Conservation (phyloP, 345 rosid genomes). For the Rhizophora apiculata region DNA sequence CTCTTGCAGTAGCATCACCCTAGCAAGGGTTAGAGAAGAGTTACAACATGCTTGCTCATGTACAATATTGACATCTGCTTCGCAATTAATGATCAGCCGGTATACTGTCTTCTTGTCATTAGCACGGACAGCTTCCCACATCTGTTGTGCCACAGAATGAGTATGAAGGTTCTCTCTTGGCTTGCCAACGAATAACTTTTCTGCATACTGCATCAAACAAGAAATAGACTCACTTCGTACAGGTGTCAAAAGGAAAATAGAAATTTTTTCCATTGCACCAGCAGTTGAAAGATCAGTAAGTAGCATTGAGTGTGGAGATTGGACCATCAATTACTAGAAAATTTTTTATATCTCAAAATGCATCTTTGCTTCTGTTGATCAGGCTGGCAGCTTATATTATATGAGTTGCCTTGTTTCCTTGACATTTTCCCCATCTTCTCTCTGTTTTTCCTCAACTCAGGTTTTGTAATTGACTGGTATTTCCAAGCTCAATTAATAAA, state of each 20-base stretch:
- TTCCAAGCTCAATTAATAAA: too few species aligned
- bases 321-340: too few species aligned
- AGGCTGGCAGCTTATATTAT: too few species aligned
- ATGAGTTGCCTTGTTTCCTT: too few species aligned
- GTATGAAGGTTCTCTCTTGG: slow-evolving; percentile 54
- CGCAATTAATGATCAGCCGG: slow-evolving; percentile 69
- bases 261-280: neutral
- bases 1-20: slow-evolving; percentile 78
- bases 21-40: slow-evolving; percentile 80
- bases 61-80: slow-evolving; percentile 63
- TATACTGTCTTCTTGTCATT: slow-evolving; percentile 93
- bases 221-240: slow-evolving; percentile 5
- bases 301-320: neutral
- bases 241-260: neutral
- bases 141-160: slow-evolving; percentile 56
- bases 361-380: neutral
- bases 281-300: neutral
- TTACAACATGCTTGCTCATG: slow-evolving; percentile 59
- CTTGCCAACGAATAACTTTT: slow-evolving; percentile 78
- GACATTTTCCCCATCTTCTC: too few species aligned
- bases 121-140: slow-evolving; percentile 84
- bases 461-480: too few species aligned
- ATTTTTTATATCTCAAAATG: neutral
- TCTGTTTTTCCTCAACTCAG: too few species aligned
- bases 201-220: slow-evolving; percentile 70